A percentile compares a stretch with the other conserved stretches of the same genome.
Conservation (phyloP, 1,284 basidiomycete genomes). For the Tylopilus sp. region DNA sequence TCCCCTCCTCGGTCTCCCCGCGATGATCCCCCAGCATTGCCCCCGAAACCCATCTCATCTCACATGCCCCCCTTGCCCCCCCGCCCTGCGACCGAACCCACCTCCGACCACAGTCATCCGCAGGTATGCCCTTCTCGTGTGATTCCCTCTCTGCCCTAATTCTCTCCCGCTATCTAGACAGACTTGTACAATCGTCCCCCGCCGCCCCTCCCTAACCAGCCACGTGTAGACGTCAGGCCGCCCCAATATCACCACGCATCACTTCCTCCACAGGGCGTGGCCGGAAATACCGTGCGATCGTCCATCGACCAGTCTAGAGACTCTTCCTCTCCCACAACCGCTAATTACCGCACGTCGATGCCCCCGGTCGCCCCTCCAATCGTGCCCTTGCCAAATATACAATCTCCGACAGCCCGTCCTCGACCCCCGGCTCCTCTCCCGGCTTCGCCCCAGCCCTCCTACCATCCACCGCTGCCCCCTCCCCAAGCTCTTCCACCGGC, state of each 20-base stretch:
- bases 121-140: conserved; percentile 20
- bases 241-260: conserved; percentile 33
- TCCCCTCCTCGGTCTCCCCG: conserved; percentile 16
- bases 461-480: conserved; percentile 24
- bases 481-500: conserved; percentile 22
- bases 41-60: conserved; percentile 45
- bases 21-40: conserved; percentile 43
- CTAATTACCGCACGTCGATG: conserved; percentile 34
- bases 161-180: conserved; percentile 24
- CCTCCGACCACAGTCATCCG: conserved; percentile 12
- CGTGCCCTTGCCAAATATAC: conserved; percentile 20
- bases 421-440: conserved; percentile 16
- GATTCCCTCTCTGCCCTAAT: conserved; percentile 9
- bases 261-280: conserved; percentile 16
- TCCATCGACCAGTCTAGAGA: conserved; percentile 22
- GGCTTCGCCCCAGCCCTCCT: conserved; percentile 14
- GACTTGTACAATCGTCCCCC: conserved; percentile 39
- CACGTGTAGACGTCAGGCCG: conserved; percentile 25
- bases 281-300: conserved; percentile 29
- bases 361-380: conserved; percentile 18
- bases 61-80: conserved; percentile 16
- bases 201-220: conserved; percentile 40
- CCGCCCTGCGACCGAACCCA: conserved; percentile 14
- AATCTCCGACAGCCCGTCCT: conserved; percentile 19
- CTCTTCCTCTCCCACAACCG: conserved; percentile 20